Conservation (phyloP, 1,284 basidiomycete genomes). For the Amylostereum chailletii region DNA sequence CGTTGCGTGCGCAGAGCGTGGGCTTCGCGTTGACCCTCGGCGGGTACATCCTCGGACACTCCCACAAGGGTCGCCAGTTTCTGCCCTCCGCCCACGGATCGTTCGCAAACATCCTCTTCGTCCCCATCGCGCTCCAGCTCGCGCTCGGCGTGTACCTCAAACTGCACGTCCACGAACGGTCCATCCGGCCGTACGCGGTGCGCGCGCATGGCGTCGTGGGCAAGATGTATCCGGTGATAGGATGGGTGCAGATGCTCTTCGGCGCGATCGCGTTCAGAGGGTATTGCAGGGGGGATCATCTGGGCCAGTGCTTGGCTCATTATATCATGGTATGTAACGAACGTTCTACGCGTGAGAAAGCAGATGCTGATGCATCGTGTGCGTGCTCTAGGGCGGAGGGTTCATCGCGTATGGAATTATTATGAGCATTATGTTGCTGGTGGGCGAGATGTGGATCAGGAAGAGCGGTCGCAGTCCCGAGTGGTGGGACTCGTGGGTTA, state of each 20-base stretch:
- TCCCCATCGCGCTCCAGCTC: conserved; percentile 64
- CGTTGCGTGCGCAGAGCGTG: conserved; percentile 33
- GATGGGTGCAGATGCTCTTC: conserved; percentile 83
- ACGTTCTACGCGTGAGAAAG: not conserved
- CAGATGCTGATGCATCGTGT: not conserved
- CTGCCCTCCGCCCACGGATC: conserved; percentile 61
- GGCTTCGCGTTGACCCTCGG: conserved; percentile 64
- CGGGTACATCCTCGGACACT: conserved; percentile 72
- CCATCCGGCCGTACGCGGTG: conserved; percentile 69
- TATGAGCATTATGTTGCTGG: conserved; percentile 76
- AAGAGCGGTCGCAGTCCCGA: conserved; percentile 73
- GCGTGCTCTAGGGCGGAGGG: conserved; percentile 47
- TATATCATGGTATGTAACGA: conserved; percentile 68
- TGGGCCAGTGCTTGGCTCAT: conserved; percentile 84
- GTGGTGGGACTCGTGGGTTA: conserved; percentile 87
- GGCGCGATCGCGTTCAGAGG: conserved; percentile 57
- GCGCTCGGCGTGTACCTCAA: conserved; percentile 85
- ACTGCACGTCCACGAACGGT: conserved; percentile 80
- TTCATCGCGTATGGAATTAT: conserved; percentile 86
- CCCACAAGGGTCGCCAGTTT: conserved; percentile 74
- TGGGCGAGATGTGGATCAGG: conserved; percentile 79
- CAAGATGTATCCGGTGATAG: conserved; percentile 79
- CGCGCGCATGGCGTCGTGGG: conserved; percentile 75
- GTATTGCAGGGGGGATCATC: conserved; percentile 61
- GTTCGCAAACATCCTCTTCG: conserved; percentile 62